Percentiles rank a stretch among this genome's conserved stretches.
Conservation (phyloP, 1,284 basidiomycete species). For the Moesziomyces sp. region DNA sequence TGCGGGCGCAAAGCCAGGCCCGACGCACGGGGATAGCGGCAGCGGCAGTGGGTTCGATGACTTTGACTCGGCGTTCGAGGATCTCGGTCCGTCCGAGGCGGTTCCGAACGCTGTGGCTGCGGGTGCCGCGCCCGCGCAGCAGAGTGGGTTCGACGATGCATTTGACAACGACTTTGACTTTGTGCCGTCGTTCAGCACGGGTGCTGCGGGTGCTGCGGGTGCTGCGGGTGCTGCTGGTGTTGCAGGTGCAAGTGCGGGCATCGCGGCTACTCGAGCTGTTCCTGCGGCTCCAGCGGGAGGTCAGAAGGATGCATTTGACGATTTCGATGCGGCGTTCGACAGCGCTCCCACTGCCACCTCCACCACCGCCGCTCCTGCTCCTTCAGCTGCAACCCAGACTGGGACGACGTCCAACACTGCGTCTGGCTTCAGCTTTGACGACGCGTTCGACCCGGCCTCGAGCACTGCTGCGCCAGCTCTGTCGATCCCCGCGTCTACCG, state of each 20-base stretch:
- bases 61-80: slow-evolving; percentile 65
- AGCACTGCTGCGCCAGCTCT: slow-evolving; percentile 9
- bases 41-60: slow-evolving; percentile 59
- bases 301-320: slow-evolving; percentile 44
- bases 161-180: slow-evolving; percentile 64
- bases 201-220: slow-evolving; percentile 13
- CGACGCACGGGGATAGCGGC: slow-evolving; percentile 24
- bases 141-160: slow-evolving; percentile 56
- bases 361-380: slow-evolving; percentile 1
- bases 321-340: slow-evolving; percentile 56
- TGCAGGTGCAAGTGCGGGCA: slow-evolving; percentile 2
- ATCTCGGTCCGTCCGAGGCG: slow-evolving; percentile 55
- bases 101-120: slow-evolving; percentile 35
- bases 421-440: slow-evolving; percentile 60
- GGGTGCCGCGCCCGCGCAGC: background rate
- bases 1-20: slow-evolving; percentile 4
- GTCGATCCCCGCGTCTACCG: slow-evolving; percentile 2
- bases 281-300: background rate
- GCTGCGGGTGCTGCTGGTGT: slow-evolving; percentile 11
- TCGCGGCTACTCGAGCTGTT: slow-evolving; percentile 2
- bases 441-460: slow-evolving; percentile 52
- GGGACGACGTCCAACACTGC: slow-evolving; percentile 21
- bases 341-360: slow-evolving; percentile 7
- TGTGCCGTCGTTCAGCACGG: slow-evolving; percentile 56
- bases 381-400: slow-evolving; percentile 3